Evolutionary conservation across 805 yeast genomes (phyloP).

Genomic region (Spathaspora boniae): DNA sequence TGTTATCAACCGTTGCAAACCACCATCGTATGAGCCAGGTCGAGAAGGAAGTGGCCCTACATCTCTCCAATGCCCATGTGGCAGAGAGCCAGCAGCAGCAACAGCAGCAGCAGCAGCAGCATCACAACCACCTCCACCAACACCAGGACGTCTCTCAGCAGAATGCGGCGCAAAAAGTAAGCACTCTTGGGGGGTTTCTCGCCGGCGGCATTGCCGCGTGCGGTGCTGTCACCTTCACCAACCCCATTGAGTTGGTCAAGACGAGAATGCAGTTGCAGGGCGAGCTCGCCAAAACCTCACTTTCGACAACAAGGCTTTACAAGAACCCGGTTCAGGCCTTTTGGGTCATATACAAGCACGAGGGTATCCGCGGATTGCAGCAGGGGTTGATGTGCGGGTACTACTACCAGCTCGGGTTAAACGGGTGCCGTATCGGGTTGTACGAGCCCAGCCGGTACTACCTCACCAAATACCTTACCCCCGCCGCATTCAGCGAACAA

Average conservation of each 20-base stretch:
- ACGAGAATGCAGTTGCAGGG: slow-evolving; percentile 97
- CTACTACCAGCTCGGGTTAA: slow-evolving; percentile 82
- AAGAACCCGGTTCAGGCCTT: slow-evolving; percentile 86
- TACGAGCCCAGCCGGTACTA: slow-evolving; percentile 81
- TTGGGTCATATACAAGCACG: slow-evolving; percentile 64
- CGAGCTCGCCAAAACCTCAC: slow-evolving; percentile 60
- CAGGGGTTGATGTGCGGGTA: slow-evolving; percentile 89
- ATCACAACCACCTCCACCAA: too few relatives aligned
- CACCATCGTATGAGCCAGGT: too few relatives aligned
- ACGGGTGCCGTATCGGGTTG: slow-evolving; percentile 91
- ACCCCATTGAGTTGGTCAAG: slow-evolving; percentile 92
- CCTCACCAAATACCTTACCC: slow-evolving; percentile 53
- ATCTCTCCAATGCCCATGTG: too few relatives aligned
- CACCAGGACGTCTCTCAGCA: neutral
- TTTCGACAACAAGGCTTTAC: slow-evolving; percentile 52
- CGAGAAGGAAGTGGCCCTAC: too few relatives aligned
- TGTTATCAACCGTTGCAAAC: too few relatives aligned
- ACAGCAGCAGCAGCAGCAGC: too few relatives aligned
- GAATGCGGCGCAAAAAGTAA: slow-evolving; percentile 48
- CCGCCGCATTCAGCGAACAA: slow-evolving; percentile 44
- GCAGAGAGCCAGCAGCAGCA: too few relatives aligned
- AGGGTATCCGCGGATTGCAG: slow-evolving; percentile 85
- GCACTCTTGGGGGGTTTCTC: slow-evolving; percentile 72
- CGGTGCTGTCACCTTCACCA: slow-evolving; percentile 95
- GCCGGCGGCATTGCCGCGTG: slow-evolving; percentile 97